Conservation (phyloP, 768 basidiomycete species). For the Amanita molliuscula region DNA sequence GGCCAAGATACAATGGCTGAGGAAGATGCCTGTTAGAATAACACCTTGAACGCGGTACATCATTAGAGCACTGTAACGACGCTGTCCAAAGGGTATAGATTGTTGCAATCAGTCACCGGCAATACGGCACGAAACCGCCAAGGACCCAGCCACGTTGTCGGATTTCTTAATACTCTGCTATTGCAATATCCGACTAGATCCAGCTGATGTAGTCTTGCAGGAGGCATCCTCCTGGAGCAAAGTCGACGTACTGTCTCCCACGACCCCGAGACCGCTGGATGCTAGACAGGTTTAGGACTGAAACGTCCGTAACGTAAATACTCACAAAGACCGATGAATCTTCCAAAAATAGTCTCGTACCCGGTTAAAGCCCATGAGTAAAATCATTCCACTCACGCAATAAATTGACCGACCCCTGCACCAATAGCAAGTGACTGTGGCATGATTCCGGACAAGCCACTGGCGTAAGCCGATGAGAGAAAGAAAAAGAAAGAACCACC, state of each 20-base stretch:
- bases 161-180: slow-evolving; percentile 53
- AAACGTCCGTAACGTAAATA: background rate
- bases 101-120: background rate
- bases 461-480: slow-evolving; percentile 79
- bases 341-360: slow-evolving; percentile 15
- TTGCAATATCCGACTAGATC: slow-evolving; percentile 52
- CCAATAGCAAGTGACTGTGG: slow-evolving; percentile 82
- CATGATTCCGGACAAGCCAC: slow-evolving; percentile 83
- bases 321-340: slow-evolving; percentile 68
- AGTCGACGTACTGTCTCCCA: slow-evolving; percentile 64
- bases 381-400: slow-evolving; percentile 43
- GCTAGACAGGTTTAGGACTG: slow-evolving; percentile 25
- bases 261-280: slow-evolving; percentile 57
- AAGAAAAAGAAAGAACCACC: slow-evolving; percentile 75
- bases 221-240: slow-evolving; percentile 69
- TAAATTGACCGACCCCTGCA: slow-evolving; percentile 83
- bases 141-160: slow-evolving; percentile 86
- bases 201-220: slow-evolving; percentile 34
- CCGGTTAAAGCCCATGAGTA: background rate
- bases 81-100: slow-evolving; percentile 20
- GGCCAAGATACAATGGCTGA: slow-evolving; percentile 83
- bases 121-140: slow-evolving; percentile 48
- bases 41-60: slow-evolving; percentile 79
- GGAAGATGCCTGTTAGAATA: slow-evolving; percentile 73
- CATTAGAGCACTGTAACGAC: slow-evolving; percentile 75